Evolutionary conservation across 345 rosid genomes (phyloP), one percentile per base, ranked within the genome.

Genomic region (Pistacia vera): DNA sequence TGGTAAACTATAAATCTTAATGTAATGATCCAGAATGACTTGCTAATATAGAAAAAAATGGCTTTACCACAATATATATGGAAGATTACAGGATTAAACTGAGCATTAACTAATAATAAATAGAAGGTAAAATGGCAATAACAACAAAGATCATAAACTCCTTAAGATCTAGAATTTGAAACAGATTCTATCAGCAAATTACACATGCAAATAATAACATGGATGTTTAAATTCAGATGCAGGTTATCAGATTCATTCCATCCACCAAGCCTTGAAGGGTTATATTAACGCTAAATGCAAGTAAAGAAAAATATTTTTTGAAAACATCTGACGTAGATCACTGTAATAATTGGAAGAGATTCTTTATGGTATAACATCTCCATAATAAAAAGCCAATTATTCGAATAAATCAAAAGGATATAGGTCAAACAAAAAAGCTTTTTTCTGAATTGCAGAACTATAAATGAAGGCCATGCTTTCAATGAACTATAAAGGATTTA

Each of bases 401-500:
- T 49, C n/a, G 49, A 36, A 11, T 58, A 36, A 70, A 11, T 70
- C 35, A 70, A 68, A 30, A 51, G n/a, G 20, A 46, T 44, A 51
- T 4, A 68, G 30, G 9, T 41, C 12, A 11, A 5, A 71, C 12
- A 60, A 41, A 41, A 41, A 63, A 33, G 35, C 6, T 7, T 48
- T 30, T 17, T 25, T 38, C 30, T 41, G 18, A 55, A 36, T 9
- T 25, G 25, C 41, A 55, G 20, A 73, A 62, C 14, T 3, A 33
- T 30, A 44, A 20, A 48, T 3, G 16, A 57, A 65, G 13, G 63
- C 18, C 58, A 13, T 38, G 54, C 52, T n/a, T n/a, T 57, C 13
- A 63, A 62, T 18, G 20, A 63, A 51, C 22, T 66, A 66, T 44
- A 20, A 55, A 30, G 8, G 17, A 18, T 65, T 75, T 83, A 93